Percentiles rank a stretch among this genome's conserved stretches.
These are phyloP conservation scores for Triticum dicoccoides DNA, from an alignment of 176 grass and related monocot species.

Conservation along the genomic window DNA sequence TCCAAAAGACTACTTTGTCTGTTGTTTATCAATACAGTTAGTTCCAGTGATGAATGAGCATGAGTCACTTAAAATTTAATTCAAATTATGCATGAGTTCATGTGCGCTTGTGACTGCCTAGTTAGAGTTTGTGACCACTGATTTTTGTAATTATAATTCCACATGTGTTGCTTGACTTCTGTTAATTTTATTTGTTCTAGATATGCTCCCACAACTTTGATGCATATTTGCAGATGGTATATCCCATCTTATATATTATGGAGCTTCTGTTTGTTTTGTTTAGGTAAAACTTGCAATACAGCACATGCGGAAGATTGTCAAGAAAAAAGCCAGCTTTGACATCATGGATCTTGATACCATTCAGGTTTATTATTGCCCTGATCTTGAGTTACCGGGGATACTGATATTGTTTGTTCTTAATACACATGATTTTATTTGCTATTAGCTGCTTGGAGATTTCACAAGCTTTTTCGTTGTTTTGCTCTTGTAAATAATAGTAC, in stretches of 20 bases:
- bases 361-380: constrained; percentile 47
- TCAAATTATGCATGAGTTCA: neutral
- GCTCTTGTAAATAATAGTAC: neutral
- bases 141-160: neutral
- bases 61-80: neutral
- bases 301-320: constrained; percentile 94
- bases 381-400: constrained; percentile 8
- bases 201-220: neutral
- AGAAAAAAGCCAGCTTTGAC: constrained; percentile 97
- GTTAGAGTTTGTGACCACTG: neutral
- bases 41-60: neutral
- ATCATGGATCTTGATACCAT: constrained; percentile 98
- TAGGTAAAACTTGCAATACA: constrained; percentile 99
- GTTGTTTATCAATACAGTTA: neutral
- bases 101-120: neutral
- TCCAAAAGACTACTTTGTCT: neutral
- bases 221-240: neutral
- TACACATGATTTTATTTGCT: neutral
- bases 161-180: constrained; percentile 7
- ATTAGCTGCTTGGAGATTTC: neutral
- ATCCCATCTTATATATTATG: constrained; percentile 22
- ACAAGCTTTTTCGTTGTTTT: neutral
- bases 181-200: constrained; percentile 8
- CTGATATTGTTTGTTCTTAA: constrained; percentile 7
- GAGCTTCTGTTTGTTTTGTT: constrained; percentile 29